Evolutionary conservation across 768 basidiomycete genomes (phyloP).

Genomic region (Pleurotus sapidus): DNA sequence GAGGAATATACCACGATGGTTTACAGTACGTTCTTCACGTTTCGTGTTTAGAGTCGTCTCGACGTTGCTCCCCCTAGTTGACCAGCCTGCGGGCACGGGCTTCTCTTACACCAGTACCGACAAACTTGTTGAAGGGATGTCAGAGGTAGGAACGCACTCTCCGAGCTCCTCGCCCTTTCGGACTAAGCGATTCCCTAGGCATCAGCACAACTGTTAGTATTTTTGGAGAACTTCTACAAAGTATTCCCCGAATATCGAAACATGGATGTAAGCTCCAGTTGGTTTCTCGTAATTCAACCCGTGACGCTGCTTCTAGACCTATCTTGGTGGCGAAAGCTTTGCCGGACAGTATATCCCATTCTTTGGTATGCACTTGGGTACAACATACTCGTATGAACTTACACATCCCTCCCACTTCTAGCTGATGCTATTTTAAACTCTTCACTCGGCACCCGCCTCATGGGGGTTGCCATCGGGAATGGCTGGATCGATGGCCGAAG

Average conservation of each 20-base stretch:
- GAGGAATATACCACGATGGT: constrained; percentile 96
- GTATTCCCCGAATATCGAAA: constrained; percentile 86
- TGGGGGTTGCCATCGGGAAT: constrained; percentile 91
- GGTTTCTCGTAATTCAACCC: background rate
- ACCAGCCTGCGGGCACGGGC: constrained; percentile 97
- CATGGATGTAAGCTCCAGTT: constrained; percentile 66
- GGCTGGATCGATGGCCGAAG: constrained; percentile 92
- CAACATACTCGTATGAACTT: background rate
- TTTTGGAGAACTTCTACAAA: constrained; percentile 82
- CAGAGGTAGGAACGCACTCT: constrained; percentile 41
- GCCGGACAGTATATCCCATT: constrained; percentile 98
- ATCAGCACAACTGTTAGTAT: constrained; percentile 74
- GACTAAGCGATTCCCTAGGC: constrained; percentile 42
- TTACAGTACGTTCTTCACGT: constrained; percentile 57
- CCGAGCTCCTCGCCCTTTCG: no score
- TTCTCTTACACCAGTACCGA: constrained; percentile 89
- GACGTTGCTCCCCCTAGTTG: constrained; percentile 52
- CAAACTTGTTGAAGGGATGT: constrained; percentile 75
- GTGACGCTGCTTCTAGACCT: constrained; percentile 60
- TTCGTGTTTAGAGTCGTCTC: no score
- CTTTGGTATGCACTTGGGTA: constrained; percentile 53
- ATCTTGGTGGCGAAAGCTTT: constrained; percentile 93
- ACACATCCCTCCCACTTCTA: constrained; percentile 24
- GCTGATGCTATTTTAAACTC: constrained; percentile 76
- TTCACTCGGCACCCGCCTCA: constrained; percentile 56